Percentiles rank a stretch among this genome's conserved stretches.
Conservation (phyloP, 345 rosid species). For the Aurinia saxatilis region DNA sequence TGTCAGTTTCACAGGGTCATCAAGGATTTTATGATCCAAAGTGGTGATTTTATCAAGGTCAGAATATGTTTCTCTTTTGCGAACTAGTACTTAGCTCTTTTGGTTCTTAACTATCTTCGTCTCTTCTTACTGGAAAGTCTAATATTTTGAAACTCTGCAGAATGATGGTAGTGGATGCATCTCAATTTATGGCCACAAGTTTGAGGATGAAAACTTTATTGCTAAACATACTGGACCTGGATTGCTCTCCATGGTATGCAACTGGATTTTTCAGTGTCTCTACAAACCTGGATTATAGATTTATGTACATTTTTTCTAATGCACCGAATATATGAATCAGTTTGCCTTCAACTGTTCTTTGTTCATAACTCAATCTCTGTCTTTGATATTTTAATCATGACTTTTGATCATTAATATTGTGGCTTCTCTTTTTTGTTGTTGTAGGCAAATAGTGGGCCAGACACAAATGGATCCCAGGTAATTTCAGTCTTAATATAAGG, state of each 20-base stretch:
- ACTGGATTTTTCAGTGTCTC: neutral
- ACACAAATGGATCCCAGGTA: constrained; percentile 92
- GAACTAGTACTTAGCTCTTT: neutral
- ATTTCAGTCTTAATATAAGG: neutral
- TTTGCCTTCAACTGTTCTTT: neutral
- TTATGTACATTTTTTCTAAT: neutral
- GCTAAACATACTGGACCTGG: constrained; percentile 99
- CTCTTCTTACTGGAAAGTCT: neutral
- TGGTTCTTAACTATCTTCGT: neutral
- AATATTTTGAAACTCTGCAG: constrained; percentile 34
- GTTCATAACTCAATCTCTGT: neutral
- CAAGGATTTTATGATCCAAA: constrained; percentile 96
- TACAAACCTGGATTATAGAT: neutral
- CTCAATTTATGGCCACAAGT: constrained; percentile 79
- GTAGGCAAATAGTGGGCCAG: constrained; percentile 91
- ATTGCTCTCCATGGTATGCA: constrained; percentile 77
- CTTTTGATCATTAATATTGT: constrained; percentile 1
- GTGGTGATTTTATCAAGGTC: constrained; percentile 93
- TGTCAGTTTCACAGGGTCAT: constrained; percentile 94
- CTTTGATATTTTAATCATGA: neutral
- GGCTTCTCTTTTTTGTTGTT: neutral
- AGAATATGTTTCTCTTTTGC: constrained; percentile 3
- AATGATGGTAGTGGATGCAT: constrained; percentile 93
- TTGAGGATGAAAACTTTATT: constrained; percentile 80
- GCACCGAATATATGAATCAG: neutral